Evolutionary conservation across 1,139 yeast genomes (phyloP).

Genomic region (Candida sanyaensis): DNA sequence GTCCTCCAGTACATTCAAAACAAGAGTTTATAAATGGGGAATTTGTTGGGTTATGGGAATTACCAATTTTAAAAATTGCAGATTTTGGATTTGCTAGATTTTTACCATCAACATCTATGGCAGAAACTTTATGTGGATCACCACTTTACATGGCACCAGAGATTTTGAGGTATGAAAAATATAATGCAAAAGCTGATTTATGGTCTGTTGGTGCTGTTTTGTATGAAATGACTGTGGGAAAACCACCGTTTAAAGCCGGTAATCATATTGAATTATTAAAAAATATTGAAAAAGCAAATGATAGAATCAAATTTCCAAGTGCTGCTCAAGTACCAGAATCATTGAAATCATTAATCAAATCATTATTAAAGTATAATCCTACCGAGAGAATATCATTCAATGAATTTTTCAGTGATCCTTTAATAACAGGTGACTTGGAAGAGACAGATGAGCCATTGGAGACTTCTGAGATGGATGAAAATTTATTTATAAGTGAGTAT

Average conservation of each 20-base stretch:
- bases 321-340: slow-evolving; percentile 61
- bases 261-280: slow-evolving; percentile 88
- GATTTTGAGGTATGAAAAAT: slow-evolving; percentile 88
- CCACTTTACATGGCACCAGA: slow-evolving; percentile 99
- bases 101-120: slow-evolving; percentile 88
- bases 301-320: slow-evolving; percentile 73
- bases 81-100: slow-evolving; percentile 98
- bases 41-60: slow-evolving; percentile 79
- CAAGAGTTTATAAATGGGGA: slow-evolving; percentile 56
- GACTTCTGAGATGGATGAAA: slow-evolving; percentile 70
- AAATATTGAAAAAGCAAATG: slow-evolving; percentile 80
- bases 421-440: slow-evolving; percentile 48
- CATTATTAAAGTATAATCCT: slow-evolving; percentile 80
- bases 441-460: slow-evolving; percentile 61
- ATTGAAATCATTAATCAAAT: slow-evolving; percentile 68
- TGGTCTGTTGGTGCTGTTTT: slow-evolving; percentile 98
- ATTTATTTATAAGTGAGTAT: slow-evolving; percentile 83
- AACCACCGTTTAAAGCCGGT: slow-evolving; percentile 91
- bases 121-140: slow-evolving; percentile 96
- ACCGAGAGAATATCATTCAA: slow-evolving; percentile 83
- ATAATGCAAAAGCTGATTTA: slow-evolving; percentile 94
- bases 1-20: slow-evolving; percentile 69
- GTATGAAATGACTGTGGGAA: slow-evolving; percentile 93
- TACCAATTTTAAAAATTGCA: slow-evolving; percentile 90
- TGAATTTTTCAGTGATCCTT: slow-evolving; percentile 76